Evolutionary conservation across 2,329 filamentous ascomycete species (phyloP), one percentile per base, ranked within the genome.

Genomic region (Trichoderma asperellum): DNA sequence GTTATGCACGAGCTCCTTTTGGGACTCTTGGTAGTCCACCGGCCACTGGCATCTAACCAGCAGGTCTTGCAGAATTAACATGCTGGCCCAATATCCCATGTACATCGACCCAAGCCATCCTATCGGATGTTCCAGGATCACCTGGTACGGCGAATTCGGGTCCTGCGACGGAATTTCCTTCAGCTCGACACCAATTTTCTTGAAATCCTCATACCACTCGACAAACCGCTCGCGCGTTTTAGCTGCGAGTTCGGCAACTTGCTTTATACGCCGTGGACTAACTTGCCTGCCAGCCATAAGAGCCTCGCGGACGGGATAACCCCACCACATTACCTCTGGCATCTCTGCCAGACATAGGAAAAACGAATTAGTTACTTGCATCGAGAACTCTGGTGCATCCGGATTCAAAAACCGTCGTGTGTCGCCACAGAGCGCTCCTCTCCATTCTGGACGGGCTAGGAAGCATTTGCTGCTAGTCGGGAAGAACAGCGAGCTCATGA

Each of bases 41-140:
- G 73, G 73, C 35, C 74, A 72, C 16, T 72, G 73, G 68, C 80
- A 81, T 64, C 78, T 75, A 24, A 76, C 75, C 60, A 83, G 58
- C 7, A 74, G 75, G 70, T 80, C 80, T 65, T 83, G 78, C 40
- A 83, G 71, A 61, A 83, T 78, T n/a, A 82, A 73, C 73, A 80
- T 73, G 47, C 77, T 79, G 7, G 80, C 78, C 79, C 80, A 81
- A 70, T 79, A 81, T 24, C 74, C 76, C 71, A 81, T 73, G 55
- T 77, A 75, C 63, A 82, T 71, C 35, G 78, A 73, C 2, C 80
- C 80, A 12, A 76, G 73, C 78, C 80, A 81, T 2, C 73, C 71
- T 34, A 75, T 74, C 32, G 73, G 65, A 66, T 79, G 79, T 27
- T 72, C 68, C 16, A 82, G 72, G 5, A 82, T 73, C 2, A 73